Conservation (phyloP, 1,284 basidiomycete species). For the Boletus semigastroideus region DNA sequence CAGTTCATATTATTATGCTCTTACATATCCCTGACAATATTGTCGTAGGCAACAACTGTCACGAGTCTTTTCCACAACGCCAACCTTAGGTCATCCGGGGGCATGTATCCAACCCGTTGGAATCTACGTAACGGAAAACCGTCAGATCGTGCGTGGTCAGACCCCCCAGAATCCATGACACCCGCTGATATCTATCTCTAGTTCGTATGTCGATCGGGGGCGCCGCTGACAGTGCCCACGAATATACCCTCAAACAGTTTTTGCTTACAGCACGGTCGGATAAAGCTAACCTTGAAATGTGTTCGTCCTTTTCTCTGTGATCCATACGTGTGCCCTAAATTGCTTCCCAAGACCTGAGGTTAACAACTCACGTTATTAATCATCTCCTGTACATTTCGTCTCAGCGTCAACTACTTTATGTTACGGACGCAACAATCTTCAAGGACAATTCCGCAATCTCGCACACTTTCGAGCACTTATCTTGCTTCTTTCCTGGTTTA, state of each 20-base stretch:
- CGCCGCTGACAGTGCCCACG: constrained; percentile 68
- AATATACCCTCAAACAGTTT: constrained; percentile 75
- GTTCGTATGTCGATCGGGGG: constrained; percentile 60
- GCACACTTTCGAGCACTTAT: constrained; percentile 69
- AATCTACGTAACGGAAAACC: constrained; percentile 43
- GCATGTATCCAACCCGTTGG: constrained; percentile 59
- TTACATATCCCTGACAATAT: not conserved
- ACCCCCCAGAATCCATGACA: not conserved
- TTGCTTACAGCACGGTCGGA: constrained; percentile 63
- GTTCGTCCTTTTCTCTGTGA: constrained; percentile 39
- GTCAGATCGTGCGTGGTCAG: constrained; percentile 36
- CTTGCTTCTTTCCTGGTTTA: constrained; percentile 79
- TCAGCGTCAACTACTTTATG: constrained; percentile 65
- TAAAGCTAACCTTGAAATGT: constrained; percentile 58
- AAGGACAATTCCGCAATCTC: constrained; percentile 36
- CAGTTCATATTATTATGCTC: constrained; percentile 14
- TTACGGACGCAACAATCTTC: constrained; percentile 51
- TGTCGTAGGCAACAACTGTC: constrained; percentile 47
- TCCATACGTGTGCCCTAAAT: constrained; percentile 6
- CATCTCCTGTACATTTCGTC: constrained; percentile 68
- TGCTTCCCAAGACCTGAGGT: constrained; percentile 54
- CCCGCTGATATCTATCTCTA: constrained; percentile 22
- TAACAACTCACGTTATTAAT: constrained; percentile 60
- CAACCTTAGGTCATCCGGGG: constrained; percentile 44
- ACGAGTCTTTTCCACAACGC: constrained; percentile 48